Base-by-base conservation (phyloP, 164 flowering plant genomes). In the Cinnamomum micranthum region DNA sequence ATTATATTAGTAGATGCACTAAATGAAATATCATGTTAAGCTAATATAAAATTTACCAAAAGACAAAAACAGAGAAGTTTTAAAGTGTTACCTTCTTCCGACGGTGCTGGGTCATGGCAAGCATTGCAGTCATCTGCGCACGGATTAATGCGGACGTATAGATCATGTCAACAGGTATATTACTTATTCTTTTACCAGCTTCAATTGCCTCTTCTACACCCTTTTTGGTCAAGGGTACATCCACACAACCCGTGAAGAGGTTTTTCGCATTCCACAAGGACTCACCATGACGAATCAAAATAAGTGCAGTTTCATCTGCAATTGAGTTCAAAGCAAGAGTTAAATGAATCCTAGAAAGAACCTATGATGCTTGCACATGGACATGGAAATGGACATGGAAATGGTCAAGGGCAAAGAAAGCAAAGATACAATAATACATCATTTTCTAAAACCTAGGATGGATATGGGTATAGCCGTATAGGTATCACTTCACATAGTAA, bases 121-220 rank as follows among this genome's bases (percentile, higher is more conserved):
- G 96, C 99, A 95, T 95, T 52, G 98, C 97, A 66, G 99, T 95
- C 98, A 95, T 95, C 82, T 95, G 97, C 1, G 98, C 97, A 78
- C 99, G 99, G 72, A 95, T 93, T 69, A 95, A 76, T 13, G 95
- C 83, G 58, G 99, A 95, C 14, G 99, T 95, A 75, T 80, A 93
- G 58, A 95, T 95, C 87, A 90, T 81, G 83, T 95, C 99, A 35
- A 95, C 88, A 50, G 99, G 99, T 80, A 95, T 92, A 77, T 91
- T 91, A 87, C 97, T 90, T 74, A 95, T 93, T 86, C 93, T 90
- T 83, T 88, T 92, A 27, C 99, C 99, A 80, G 98, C 99, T 84
- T 91, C 98, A 79, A 92, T 86, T 65, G 99, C 98, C 86, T 95
- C 98, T 80, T 92, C 98, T 58, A 95, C 93, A 66, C 99, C 99